These are phyloP conservation scores for Ogataea hybrid DNA, from an alignment of 1,139 yeast genomes.

Conservation along the genomic window DNA sequence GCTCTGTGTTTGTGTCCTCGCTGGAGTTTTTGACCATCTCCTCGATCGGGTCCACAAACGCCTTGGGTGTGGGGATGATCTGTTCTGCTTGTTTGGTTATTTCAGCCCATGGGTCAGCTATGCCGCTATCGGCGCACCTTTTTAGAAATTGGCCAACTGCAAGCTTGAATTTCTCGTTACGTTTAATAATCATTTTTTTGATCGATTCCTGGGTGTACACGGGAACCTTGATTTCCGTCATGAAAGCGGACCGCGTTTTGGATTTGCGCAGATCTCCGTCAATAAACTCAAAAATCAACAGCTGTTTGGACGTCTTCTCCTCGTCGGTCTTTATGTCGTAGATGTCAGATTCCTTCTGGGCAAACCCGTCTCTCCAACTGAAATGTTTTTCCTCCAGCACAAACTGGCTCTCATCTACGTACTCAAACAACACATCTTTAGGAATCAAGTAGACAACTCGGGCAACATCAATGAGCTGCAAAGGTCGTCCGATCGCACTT, in stretches of 20 bases:
- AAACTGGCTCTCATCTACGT: conserved; percentile 71
- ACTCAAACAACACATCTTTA: conserved; percentile 63
- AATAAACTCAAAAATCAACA: conserved; percentile 72
- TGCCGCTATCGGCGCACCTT: conserved; percentile 32
- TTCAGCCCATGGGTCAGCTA: conserved; percentile 38
- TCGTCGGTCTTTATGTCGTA: conserved; percentile 42
- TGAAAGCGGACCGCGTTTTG: conserved; percentile 35
- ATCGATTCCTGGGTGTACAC: conserved; percentile 48
- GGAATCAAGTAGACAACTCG: conserved; percentile 62
- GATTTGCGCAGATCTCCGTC: conserved; percentile 58
- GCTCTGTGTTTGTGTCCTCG: conserved; percentile 11
- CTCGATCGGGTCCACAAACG: conserved; percentile 48
- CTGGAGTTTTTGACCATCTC: conserved; percentile 39
- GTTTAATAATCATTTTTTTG: conserved; percentile 55
- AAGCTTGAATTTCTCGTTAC: conserved; percentile 52
- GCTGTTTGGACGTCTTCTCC: conserved; percentile 40
- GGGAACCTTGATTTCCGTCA: conserved; percentile 40
- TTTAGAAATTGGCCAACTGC: conserved; percentile 43
- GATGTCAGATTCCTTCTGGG: conserved; percentile 48
- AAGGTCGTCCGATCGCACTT: conserved; percentile 38
- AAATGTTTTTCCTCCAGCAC: conserved; percentile 46
- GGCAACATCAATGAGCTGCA: conserved; percentile 55
- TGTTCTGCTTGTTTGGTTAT: conserved; percentile 36
- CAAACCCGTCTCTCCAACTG: conserved; percentile 42
- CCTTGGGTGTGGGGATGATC: conserved; percentile 48